Conservation (phyloP, 495 filamentous ascomycete species). For the Sporormia fimetaria region DNA sequence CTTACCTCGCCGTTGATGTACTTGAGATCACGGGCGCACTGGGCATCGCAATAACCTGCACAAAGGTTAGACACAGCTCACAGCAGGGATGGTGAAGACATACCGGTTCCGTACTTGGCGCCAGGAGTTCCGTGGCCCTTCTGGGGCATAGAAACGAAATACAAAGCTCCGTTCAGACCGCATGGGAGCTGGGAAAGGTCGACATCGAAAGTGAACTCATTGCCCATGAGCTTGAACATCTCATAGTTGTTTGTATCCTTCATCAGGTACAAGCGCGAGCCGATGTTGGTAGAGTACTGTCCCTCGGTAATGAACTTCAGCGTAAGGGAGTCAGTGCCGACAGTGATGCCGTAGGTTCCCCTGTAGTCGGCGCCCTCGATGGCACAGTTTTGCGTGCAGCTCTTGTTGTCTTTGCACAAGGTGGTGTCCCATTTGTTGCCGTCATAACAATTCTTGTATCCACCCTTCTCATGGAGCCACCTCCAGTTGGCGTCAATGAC, state of each 20-base stretch:
- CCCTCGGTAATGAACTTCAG: conserved; percentile 26
- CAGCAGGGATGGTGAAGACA: background rate
- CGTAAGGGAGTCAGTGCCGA: conserved; percentile 24
- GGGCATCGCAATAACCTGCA: conserved; percentile 54
- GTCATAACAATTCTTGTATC: conserved; percentile 34
- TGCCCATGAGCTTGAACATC: conserved; percentile 45
- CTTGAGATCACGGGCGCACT: conserved; percentile 43
- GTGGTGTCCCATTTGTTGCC: conserved; percentile 30
- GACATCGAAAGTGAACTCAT: conserved; percentile 54
- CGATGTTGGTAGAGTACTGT: conserved; percentile 29
- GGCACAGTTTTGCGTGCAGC: conserved; percentile 33
- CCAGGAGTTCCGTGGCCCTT: conserved; percentile 45
- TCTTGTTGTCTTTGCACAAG: conserved; percentile 28
- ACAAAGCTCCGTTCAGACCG: conserved; percentile 58
- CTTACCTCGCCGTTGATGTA: conserved; percentile 45
- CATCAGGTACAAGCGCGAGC: conserved; percentile 51
- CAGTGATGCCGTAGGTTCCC: conserved; percentile 29
- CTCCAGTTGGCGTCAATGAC: conserved; percentile 42
- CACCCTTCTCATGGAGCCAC: conserved; percentile 30
- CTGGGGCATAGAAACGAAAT: conserved; percentile 53
- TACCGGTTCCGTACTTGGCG: conserved; percentile 49
- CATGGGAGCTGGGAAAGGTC: conserved; percentile 51
- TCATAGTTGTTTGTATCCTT: conserved; percentile 47
- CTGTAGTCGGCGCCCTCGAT: conserved; percentile 31
- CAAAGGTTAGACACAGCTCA: background rate